Percentiles rank a stretch among this genome's conserved stretches.
These are phyloP conservation scores for Aspergillus phoenicis DNA, from an alignment of 2,329 filamentous ascomycete species.

Conservation along the genomic window DNA sequence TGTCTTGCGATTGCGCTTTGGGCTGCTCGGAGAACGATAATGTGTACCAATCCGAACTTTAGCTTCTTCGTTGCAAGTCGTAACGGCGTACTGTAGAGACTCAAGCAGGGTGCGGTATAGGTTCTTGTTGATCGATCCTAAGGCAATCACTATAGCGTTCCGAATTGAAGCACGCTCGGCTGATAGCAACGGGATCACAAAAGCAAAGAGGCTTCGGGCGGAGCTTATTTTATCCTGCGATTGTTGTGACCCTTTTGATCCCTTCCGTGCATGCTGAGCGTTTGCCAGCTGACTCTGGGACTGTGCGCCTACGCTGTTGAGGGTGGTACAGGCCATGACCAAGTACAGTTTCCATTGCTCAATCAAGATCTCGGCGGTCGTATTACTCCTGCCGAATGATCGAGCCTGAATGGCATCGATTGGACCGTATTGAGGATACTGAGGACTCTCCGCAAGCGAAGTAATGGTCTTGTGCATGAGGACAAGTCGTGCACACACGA, in stretches of 20 bases:
- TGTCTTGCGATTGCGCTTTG: constrained; percentile 77
- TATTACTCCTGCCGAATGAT: constrained; percentile 54
- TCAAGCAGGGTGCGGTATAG: constrained; percentile 90
- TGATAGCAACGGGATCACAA: constrained; percentile 83
- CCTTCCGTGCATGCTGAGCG: constrained; percentile 77
- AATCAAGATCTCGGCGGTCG: constrained; percentile 81
- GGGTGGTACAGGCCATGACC: constrained; percentile 93
- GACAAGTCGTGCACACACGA: constrained; percentile 87
- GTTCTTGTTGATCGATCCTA: constrained; percentile 93
- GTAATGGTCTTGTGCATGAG: constrained; percentile 90
- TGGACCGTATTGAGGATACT: constrained; percentile 50
- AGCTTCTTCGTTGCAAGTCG: constrained; percentile 84
- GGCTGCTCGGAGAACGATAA: constrained; percentile 79
- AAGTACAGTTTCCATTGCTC: constrained; percentile 99
- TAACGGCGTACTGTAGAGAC: constrained; percentile 83
- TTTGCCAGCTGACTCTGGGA: constrained; percentile 61
- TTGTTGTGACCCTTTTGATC: constrained; percentile 67
- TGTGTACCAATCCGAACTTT: constrained; percentile 75
- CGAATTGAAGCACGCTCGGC: constrained; percentile 78
- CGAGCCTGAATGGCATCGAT: constrained; percentile 42
- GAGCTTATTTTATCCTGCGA: constrained; percentile 80
- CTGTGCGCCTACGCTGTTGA: constrained; percentile 76
- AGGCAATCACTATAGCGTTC: constrained; percentile 84
- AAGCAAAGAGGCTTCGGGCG: constrained; percentile 85
- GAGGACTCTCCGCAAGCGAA: constrained; percentile 71